phyloP scores from a whole-genome alignment of 257 asterid genomes.

The Gardenia jasminoides region DNA sequence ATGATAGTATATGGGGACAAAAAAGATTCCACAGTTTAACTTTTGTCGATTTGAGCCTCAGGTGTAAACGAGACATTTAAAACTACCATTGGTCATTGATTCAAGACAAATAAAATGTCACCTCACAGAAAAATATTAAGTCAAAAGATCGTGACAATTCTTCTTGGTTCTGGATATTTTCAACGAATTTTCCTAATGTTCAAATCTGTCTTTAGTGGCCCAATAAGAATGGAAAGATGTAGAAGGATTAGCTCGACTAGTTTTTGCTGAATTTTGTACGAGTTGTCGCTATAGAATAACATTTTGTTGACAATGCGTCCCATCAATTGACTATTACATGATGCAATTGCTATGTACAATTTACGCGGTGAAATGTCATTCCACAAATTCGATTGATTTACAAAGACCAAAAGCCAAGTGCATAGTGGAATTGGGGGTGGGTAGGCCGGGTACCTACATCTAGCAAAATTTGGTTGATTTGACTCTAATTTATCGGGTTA shows the following conservation, averaged over 20 bases:
- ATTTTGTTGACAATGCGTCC: no score
- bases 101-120: background rate
- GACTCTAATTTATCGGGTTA: no score
- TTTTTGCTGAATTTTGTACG: no score
- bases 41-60: background rate
- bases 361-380: background rate
- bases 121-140: background rate
- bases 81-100: background rate
- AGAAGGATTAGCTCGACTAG: no score
- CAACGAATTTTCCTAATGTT: no score
- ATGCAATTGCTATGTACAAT: background rate
- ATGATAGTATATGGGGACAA: background rate
- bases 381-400: background rate
- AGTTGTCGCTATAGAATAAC: no score
- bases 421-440: no score
- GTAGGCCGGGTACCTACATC: no score
- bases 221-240: no score
- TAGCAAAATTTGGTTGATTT: no score
- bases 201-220: no score
- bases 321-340: no score
- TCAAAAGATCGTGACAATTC: background rate
- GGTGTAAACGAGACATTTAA: background rate
- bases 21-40: constrained; percentile 3
- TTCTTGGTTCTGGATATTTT: background rate
- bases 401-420: background rate